These are phyloP conservation scores for Coccinonectria pachysandricola DNA, from an alignment of 2,329 filamentous ascomycete species.

Conservation along the genomic window DNA sequence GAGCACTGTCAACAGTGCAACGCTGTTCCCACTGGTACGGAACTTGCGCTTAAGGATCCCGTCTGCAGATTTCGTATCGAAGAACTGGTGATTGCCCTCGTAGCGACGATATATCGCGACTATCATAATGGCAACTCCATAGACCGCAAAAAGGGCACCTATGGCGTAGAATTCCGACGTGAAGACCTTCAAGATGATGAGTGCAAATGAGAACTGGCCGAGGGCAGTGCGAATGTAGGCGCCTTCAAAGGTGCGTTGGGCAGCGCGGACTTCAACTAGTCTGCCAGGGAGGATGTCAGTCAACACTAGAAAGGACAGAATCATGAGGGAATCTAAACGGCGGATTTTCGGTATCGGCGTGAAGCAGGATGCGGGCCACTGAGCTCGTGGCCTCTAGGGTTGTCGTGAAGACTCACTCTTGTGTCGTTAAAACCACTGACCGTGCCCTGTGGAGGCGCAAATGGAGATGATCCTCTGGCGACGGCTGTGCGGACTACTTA, in stretches of 20 bases:
- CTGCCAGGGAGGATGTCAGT: conserved; percentile 21
- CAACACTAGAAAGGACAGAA: no score
- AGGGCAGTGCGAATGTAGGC: conserved; percentile 93
- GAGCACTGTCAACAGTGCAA: conserved; percentile 44
- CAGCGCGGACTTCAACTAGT: conserved; percentile 87
- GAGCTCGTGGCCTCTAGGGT: no score
- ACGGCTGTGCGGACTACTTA: conserved; percentile 32
- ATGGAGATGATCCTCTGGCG: conserved; percentile 64
- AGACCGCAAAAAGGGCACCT: conserved; percentile 89
- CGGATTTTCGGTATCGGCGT: no score
- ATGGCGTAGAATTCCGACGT: conserved; percentile 94
- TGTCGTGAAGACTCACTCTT: conserved; percentile 62
- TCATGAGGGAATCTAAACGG: no score
- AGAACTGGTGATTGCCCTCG: conserved; percentile 92
- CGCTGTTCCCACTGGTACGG: conserved; percentile 53
- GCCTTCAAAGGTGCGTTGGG: conserved; percentile 93
- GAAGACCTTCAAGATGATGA: conserved; percentile 88
- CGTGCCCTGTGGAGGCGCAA: conserved; percentile 75
- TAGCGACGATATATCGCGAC: conserved; percentile 79
- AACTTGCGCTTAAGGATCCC: conserved; percentile 40
- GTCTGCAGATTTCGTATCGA: conserved; percentile 36
- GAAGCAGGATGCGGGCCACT: no score
- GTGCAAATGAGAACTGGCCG: conserved; percentile 87
- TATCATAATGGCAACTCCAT: conserved; percentile 73
- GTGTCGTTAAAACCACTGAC: conserved; percentile 68